phyloP scores from a whole-genome alignment of 345 rosid species.

The Sisymbrium irio region DNA sequence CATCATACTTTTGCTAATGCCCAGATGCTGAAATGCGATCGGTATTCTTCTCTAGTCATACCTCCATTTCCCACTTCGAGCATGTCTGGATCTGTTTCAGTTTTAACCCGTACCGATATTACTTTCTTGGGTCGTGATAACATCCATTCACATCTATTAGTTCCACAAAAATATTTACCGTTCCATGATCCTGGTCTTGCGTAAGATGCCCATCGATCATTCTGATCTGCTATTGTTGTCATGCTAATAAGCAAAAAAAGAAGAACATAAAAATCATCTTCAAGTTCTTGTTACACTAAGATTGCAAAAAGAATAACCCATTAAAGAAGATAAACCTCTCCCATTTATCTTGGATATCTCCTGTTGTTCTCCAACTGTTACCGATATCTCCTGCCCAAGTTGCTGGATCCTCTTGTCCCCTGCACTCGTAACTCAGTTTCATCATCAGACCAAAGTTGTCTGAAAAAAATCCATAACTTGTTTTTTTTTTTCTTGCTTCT shows the following conservation, averaged over 20 bases:
- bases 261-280: not conserved
- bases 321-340: slow-evolving; percentile 42
- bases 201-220: slow-evolving; percentile 69
- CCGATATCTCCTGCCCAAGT: slow-evolving; percentile 76
- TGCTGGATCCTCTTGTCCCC: slow-evolving; percentile 93
- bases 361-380: slow-evolving; percentile 96
- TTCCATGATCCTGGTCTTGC: slow-evolving; percentile 97
- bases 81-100: slow-evolving; percentile 90
- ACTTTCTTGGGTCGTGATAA: not conserved
- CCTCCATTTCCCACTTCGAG: slow-evolving; percentile 99
- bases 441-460: slow-evolving; percentile 3
- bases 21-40: slow-evolving; percentile 90
- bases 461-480: not conserved
- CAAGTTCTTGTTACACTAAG: slow-evolving; percentile 3
- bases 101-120: not conserved
- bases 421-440: slow-evolving; percentile 23
- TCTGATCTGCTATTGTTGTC: slow-evolving; percentile 59
- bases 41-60: slow-evolving; percentile 76
- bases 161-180: slow-evolving; percentile 39
- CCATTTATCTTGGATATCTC: slow-evolving; percentile 72
- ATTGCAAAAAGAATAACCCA: not conserved
- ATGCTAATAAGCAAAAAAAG: slow-evolving; percentile 48
- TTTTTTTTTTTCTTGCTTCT: not conserved
- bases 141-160: not conserved
- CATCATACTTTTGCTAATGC: slow-evolving; percentile 68